Percentiles rank a stretch among this genome's conserved stretches.
These are phyloP conservation scores for Macaranga tanarius DNA, from an alignment of 441 rosid species.

Conservation along the genomic window DNA sequence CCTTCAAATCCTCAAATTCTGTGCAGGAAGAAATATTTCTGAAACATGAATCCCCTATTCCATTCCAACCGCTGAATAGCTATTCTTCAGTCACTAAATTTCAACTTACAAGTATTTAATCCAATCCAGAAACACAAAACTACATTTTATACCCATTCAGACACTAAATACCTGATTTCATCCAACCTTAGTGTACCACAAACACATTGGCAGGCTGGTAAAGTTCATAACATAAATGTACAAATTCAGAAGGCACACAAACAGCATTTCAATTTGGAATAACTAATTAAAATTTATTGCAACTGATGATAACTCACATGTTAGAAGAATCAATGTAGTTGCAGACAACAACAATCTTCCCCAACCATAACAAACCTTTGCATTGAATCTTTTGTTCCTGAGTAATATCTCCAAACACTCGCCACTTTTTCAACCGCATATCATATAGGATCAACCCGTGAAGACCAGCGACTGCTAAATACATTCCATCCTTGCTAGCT, in stretches of 20 bases:
- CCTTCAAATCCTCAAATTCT: neutral
- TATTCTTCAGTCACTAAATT: constrained; percentile 1
- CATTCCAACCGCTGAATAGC: neutral
- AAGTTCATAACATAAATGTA: constrained; percentile 9
- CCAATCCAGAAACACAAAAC: neutral
- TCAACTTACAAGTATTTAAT: neutral
- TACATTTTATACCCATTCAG: too few relatives aligned
- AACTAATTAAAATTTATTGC: constrained; percentile 25
- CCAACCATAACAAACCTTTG: constrained; percentile 93
- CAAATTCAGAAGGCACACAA: constrained; percentile 1
- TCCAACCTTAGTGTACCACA: neutral
- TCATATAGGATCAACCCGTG: constrained; percentile 92
- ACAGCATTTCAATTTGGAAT: constrained; percentile 12
- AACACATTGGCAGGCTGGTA: neutral
- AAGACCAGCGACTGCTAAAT: constrained; percentile 92
- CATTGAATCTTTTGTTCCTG: constrained; percentile 96
- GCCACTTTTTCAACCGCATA: constrained; percentile 83
- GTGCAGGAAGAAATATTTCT: neutral
- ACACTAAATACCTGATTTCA: neutral
- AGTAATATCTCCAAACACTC: constrained; percentile 93
- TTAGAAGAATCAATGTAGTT: constrained; percentile 76
- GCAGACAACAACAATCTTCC: constrained; percentile 92
- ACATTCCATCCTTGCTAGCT: constrained; percentile 96
- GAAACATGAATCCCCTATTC: neutral
- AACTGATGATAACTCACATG: constrained; percentile 55